Percentiles rank a stretch among this genome's conserved stretches.
Conservation (phyloP, 345 rosid genomes). For the Mallotus nudiflorus region DNA sequence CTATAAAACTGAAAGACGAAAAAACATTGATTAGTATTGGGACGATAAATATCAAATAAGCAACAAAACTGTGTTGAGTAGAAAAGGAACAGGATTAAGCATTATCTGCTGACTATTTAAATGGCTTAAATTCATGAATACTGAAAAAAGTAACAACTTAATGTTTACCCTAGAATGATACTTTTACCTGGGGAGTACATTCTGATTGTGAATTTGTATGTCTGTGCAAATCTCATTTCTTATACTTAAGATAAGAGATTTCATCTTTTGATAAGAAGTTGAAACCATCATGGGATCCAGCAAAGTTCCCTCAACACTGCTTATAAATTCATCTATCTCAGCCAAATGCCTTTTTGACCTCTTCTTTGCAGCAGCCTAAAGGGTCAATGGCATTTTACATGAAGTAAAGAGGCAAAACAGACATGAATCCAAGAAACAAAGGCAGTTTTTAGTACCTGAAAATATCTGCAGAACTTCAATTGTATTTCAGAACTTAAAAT, state of each 20-base stretch:
- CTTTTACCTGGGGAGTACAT: constrained; percentile 29
- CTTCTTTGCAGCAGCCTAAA: constrained; percentile 33
- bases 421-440: background rate
- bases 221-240: constrained; percentile 25
- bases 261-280: constrained; percentile 29
- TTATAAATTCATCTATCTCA: constrained; percentile 27
- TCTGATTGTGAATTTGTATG: constrained; percentile 27
- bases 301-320: constrained; percentile 11
- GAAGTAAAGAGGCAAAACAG: background rate
- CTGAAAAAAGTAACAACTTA: background rate
- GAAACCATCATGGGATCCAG: constrained; percentile 15
- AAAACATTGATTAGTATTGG: background rate
- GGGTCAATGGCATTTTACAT: background rate
- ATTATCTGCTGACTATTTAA: constrained; percentile 1
- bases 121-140: background rate
- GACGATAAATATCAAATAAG: background rate
- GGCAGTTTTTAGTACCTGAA: constrained; percentile 21
- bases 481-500: constrained; percentile 24
- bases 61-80: background rate
- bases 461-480: constrained; percentile 24
- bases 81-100: background rate
- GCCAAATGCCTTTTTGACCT: constrained; percentile 27
- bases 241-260: constrained; percentile 16
- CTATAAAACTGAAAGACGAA: constrained; percentile 23
- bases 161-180: background rate